phyloP scores from a whole-genome alignment of 2,329 filamentous ascomycete genomes.

The Ophiosphaerella korrae region DNA sequence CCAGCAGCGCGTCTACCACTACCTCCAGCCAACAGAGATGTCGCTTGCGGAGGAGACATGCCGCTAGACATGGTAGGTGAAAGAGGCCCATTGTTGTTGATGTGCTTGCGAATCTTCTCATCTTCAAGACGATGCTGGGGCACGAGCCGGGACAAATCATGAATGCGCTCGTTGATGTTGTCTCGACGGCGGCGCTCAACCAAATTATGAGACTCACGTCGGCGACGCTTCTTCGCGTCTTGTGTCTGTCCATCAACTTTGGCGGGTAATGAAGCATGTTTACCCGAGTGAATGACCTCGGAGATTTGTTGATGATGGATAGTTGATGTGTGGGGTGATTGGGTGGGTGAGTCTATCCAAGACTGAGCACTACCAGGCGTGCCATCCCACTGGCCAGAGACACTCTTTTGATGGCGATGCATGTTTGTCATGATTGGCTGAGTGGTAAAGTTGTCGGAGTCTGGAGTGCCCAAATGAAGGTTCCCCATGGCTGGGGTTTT shows the following conservation, averaged over 20 bases:
- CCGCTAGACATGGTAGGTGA: slow-evolving; percentile 79
- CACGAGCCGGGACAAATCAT: slow-evolving; percentile 92
- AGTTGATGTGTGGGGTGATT: slow-evolving; percentile 74
- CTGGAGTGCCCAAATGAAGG: slow-evolving; percentile 72
- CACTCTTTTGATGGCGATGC: slow-evolving; percentile 75
- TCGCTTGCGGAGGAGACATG: slow-evolving; percentile 74
- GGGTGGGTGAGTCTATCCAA: slow-evolving; percentile 86
- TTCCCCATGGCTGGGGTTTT: slow-evolving; percentile 79
- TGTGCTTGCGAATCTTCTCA: slow-evolving; percentile 94
- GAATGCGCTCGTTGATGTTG: slow-evolving; percentile 98
- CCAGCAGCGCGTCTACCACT: slow-evolving; percentile 80
- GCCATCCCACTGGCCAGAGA: slow-evolving; percentile 88
- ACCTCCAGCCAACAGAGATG: slow-evolving; percentile 84
- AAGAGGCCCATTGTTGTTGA: slow-evolving; percentile 87
- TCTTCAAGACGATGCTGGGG: slow-evolving; percentile 92
- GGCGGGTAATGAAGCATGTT: slow-evolving; percentile 84
- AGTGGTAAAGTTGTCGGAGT: slow-evolving; percentile 73
- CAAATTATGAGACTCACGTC: slow-evolving; percentile 93
- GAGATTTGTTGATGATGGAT: slow-evolving; percentile 79
- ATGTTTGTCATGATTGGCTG: slow-evolving; percentile 77
- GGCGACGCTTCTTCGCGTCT: slow-evolving; percentile 89
- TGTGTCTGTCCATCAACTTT: slow-evolving; percentile 81
- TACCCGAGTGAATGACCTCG: slow-evolving; percentile 82
- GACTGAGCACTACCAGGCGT: slow-evolving; percentile 84
- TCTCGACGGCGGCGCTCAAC: slow-evolving; percentile 93